These are phyloP conservation scores for Trypanosoma grayi DNA, from an alignment of 208 protist species.

Conservation along the genomic window DNA sequence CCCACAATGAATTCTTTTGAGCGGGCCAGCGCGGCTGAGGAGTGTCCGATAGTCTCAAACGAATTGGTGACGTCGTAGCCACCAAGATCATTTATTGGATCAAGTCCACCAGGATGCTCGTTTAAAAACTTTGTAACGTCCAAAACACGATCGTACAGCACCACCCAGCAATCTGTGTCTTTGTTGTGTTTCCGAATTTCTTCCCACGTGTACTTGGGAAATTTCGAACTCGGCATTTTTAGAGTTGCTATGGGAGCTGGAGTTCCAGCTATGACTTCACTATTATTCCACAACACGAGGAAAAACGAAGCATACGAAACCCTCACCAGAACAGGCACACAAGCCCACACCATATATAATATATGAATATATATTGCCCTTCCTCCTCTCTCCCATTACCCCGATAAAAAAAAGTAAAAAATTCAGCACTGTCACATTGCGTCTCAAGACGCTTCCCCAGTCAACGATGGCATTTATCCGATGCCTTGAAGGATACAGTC, in stretches of 20 bases:
- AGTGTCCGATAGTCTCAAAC: constrained; percentile 85
- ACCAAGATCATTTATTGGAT: constrained; percentile 79
- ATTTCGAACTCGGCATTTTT: constrained; percentile 41
- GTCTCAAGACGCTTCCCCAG: too few species aligned
- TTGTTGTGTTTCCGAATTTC: constrained; percentile 89
- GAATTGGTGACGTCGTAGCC: constrained; percentile 78
- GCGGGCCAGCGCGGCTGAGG: constrained; percentile 50
- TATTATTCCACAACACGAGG: too few species aligned
- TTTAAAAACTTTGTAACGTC: constrained; percentile 88
- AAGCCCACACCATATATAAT: too few species aligned
- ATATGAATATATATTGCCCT: background rate
- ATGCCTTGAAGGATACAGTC: too few species aligned
- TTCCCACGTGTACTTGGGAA: constrained; percentile 75
- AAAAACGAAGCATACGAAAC: too few species aligned
- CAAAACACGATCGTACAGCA: constrained; percentile 91
- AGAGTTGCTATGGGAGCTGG: background rate
- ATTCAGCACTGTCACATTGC: too few species aligned
- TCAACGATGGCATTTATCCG: too few species aligned
- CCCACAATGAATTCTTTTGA: constrained; percentile 79
- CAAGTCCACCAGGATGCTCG: constrained; percentile 90
- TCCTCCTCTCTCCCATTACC: constrained; percentile 1
- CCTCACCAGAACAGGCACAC: too few species aligned
- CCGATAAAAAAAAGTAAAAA: too few species aligned
- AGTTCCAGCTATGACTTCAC: too few species aligned
- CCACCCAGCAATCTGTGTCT: constrained; percentile 90